Evolutionary conservation across 768 basidiomycete species (phyloP).

Genomic region (Mycena rosella): DNA sequence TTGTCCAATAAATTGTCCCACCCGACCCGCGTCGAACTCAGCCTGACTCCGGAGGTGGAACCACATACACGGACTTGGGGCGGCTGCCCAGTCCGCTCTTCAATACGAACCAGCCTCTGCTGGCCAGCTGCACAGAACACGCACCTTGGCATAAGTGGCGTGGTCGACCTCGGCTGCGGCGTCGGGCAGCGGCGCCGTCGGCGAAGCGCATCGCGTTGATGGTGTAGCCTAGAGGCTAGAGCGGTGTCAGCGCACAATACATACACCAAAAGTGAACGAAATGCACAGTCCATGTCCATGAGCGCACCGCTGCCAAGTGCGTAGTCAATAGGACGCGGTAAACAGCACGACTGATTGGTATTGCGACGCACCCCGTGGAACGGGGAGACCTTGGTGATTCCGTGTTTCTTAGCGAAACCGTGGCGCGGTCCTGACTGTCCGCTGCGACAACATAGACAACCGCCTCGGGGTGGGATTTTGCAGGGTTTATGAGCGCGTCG

Average conservation of each 20-base stretch:
- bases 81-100: slow-evolving; percentile 51
- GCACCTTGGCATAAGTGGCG: slow-evolving; percentile 60
- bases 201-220: slow-evolving; percentile 63
- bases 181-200: slow-evolving; percentile 54
- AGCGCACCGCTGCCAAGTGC: slow-evolving; percentile 69
- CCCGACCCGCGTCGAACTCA: too few relatives aligned
- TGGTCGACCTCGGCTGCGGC: slow-evolving; percentile 58
- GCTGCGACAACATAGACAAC: slow-evolving; percentile 71
- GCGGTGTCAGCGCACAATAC: neutral
- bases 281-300: slow-evolving; percentile 73
- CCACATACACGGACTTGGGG: slow-evolving; percentile 45
- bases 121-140: slow-evolving; percentile 16
- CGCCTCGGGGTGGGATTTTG: slow-evolving; percentile 66
- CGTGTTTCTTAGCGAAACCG: slow-evolving; percentile 67
- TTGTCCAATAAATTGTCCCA: too few relatives aligned
- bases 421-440: slow-evolving; percentile 59
- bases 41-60: neutral
- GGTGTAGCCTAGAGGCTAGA: slow-evolving; percentile 64
- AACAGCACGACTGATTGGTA: too few relatives aligned
- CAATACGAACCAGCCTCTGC: neutral
- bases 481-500: slow-evolving; percentile 62
- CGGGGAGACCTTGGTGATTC: slow-evolving; percentile 65
- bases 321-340: slow-evolving; percentile 52
- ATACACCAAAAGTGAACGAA: neutral
- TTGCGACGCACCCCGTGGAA: slow-evolving; percentile 50